phyloP scores from a whole-genome alignment of 2,329 filamentous ascomycete species.

The Endocalyx cinctus region DNA sequence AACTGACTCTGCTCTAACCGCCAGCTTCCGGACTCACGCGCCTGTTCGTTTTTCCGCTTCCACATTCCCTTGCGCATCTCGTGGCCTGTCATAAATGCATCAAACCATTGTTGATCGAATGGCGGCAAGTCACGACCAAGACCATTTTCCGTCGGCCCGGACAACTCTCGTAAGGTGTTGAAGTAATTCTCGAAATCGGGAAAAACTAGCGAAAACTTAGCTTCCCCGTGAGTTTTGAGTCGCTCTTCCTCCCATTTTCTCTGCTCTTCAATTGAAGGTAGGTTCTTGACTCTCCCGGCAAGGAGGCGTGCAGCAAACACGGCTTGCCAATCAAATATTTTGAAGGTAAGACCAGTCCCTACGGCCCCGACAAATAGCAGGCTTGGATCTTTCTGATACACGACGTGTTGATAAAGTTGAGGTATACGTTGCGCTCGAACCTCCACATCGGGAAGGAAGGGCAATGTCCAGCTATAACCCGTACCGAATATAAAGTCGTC shows the following conservation, averaged over 20 bases:
- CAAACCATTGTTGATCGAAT: constrained; percentile 43
- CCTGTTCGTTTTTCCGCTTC: constrained; percentile 29
- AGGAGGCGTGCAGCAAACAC: constrained; percentile 56
- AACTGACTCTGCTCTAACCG: no score
- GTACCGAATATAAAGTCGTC: constrained; percentile 64
- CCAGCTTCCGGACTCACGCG: no score
- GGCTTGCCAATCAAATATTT: constrained; percentile 65
- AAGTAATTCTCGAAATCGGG: constrained; percentile 64
- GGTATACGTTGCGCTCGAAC: constrained; percentile 52
- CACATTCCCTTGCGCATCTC: constrained; percentile 55
- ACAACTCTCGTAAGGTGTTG: constrained; percentile 46
- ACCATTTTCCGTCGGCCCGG: constrained; percentile 39
- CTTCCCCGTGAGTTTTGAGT: constrained; percentile 49
- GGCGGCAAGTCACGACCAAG: constrained; percentile 40
- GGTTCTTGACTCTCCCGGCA: constrained; percentile 44
- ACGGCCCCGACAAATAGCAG: constrained; percentile 57
- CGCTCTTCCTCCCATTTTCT: constrained; percentile 53
- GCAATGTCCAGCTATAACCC: constrained; percentile 60
- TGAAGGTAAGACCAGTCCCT: constrained; percentile 57
- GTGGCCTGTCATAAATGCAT: constrained; percentile 49
- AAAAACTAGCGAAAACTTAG: constrained; percentile 51
- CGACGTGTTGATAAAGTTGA: constrained; percentile 53
- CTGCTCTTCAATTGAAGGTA: constrained; percentile 48
- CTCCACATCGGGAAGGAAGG: constrained; percentile 50
- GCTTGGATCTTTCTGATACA: constrained; percentile 49